Percentiles rank a stretch among this genome's conserved stretches.
Evolutionary conservation across 176 grass and related monocot species (phyloP).

Genomic region (Pontederia crassipes): DNA sequence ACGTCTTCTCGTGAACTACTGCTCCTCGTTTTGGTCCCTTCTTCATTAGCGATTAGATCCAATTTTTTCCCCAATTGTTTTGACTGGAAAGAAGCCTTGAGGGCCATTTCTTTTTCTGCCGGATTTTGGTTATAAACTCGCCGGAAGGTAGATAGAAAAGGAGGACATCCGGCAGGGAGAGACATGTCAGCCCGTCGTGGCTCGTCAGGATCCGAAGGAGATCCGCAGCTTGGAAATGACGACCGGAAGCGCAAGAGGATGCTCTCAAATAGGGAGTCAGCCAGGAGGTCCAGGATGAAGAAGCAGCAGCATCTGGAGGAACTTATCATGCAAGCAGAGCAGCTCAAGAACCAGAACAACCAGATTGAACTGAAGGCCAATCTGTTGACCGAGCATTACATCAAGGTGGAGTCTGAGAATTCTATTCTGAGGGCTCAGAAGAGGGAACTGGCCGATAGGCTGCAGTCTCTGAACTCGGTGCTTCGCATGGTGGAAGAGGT

Average conservation of each 20-base stretch:
- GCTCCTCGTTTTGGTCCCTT: neutral
- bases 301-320: conserved; percentile 44
- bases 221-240: conserved; percentile 15
- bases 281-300: conserved; percentile 53
- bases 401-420: conserved; percentile 55
- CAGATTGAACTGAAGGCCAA: conserved; percentile 22
- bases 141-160: neutral
- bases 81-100: no score
- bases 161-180: neutral
- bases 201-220: conserved; percentile 33
- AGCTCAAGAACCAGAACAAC: conserved; percentile 35
- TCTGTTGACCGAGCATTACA: conserved; percentile 21
- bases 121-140: neutral
- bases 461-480: conserved; percentile 36
- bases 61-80: neutral
- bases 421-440: conserved; percentile 27
- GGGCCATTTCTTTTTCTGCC: neutral
- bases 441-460: conserved; percentile 33
- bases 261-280: conserved; percentile 78
- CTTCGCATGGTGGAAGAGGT: conserved; percentile 32
- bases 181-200: conserved; percentile 4
- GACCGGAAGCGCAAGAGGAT: conserved; percentile 67
- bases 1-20: conserved; percentile 60
- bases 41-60: neutral
- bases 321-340: conserved; percentile 19